Base-by-base conservation (phyloP, 495 filamentous ascomycete genomes). In the Neurospora terricola region DNA sequence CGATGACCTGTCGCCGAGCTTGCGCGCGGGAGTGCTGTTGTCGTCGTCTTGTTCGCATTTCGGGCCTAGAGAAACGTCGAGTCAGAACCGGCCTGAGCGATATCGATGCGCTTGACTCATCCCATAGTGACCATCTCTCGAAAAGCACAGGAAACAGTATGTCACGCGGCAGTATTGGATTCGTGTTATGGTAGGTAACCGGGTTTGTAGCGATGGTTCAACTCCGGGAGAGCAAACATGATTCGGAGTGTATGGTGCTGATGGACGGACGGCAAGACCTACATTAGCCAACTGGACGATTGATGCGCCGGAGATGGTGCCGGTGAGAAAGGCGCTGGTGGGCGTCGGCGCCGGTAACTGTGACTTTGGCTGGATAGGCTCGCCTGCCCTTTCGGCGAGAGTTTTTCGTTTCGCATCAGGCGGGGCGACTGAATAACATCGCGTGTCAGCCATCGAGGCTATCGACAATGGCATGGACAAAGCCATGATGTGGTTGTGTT, bases 371-470 rank as follows among this genome's bases (percentile, higher is more conserved):
- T 66, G 54, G 70, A 74, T 48, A 23, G 83, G 83, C 79, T 87
- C 88, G 75, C 80, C 90, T 71, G 85, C 86, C 77, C 87, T 78
- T 80, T 89, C 84, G 73, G 82, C 81, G 66, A 90, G 75, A 72
- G 90, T 90, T 80, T 88, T 90, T 36, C 86, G 85, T 77, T 88
- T 89, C 14, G 87, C 79, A 36, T 89, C 87, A 6, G 86, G 82
- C 75, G 83, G 85, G 82, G 77, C 66, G 72, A 82, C 80, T 83
- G 54, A 21, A 73, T 71, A 27, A 68, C 23, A 71, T 43, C 1
- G 39, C 27, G 27, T 45, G 79, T 80, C 70, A 81, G 77, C 72
- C 70, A 54, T 11, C 39, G 16, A 16, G 8, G 38, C 23, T 36
- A 39, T 73, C 45, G 68, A 69, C 27, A 66, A 30, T 66, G 54